Evolutionary conservation across 2,329 filamentous ascomycete genomes (phyloP).

Genomic region (Cytospora piceae): DNA sequence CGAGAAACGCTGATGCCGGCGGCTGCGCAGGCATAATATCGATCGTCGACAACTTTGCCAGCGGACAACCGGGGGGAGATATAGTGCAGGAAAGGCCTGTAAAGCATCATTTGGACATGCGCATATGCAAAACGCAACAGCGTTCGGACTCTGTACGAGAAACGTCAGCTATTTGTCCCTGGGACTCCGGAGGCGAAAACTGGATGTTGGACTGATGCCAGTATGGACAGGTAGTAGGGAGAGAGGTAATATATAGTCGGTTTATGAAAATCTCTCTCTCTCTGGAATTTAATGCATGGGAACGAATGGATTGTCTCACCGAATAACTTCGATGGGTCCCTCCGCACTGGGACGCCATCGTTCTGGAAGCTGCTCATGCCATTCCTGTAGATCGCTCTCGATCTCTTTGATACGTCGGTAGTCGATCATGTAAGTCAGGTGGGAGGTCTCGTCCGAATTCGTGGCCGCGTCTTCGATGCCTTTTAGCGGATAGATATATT

Average conservation of each 20-base stretch:
- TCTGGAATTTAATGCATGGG: neutral
- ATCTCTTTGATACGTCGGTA: slow-evolving; percentile 67
- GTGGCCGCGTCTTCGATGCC: slow-evolving; percentile 51
- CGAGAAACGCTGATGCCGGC: slow-evolving; percentile 65
- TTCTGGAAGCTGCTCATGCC: slow-evolving; percentile 70
- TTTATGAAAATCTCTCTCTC: neutral
- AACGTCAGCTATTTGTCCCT: slow-evolving; percentile 31
- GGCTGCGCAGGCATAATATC: slow-evolving; percentile 74
- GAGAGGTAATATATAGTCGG: neutral
- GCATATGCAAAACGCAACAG: slow-evolving; percentile 79
- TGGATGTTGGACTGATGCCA: neutral
- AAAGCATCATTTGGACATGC: slow-evolving; percentile 81
- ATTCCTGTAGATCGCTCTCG: slow-evolving; percentile 64
- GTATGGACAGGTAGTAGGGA: neutral
- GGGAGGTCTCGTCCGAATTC: slow-evolving; percentile 44
- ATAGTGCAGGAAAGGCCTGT: slow-evolving; percentile 83
- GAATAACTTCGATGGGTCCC: slow-evolving; percentile 72
- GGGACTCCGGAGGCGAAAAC: neutral
- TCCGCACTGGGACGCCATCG: slow-evolving; percentile 80
- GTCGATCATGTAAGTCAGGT: slow-evolving; percentile 64
- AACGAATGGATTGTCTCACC: slow-evolving; percentile 58
- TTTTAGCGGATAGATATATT: slow-evolving; percentile 68
- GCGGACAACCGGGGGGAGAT: slow-evolving; percentile 67
- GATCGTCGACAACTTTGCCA: slow-evolving; percentile 67
- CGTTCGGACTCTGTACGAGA: slow-evolving; percentile 62